phyloP scores from a whole-genome alignment of 2,329 filamentous ascomycete species.

The Rugonectria rugulosa region DNA sequence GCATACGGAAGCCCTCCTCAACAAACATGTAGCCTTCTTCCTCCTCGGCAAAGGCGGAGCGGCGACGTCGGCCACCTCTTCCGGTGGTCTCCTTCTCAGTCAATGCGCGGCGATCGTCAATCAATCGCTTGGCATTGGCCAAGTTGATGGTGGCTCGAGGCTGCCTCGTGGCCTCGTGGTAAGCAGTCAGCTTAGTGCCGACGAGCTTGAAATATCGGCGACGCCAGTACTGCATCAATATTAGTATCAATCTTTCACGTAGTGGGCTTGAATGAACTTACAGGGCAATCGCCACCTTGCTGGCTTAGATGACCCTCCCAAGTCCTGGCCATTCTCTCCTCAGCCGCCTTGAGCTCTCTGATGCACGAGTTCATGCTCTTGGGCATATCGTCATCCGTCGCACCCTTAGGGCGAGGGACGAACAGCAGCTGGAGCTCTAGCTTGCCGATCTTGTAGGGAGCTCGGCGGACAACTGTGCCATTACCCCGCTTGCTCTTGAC shows the following conservation, averaged over 20 bases:
- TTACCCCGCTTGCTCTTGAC: slow-evolving; percentile 92
- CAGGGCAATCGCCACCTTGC: slow-evolving; percentile 95
- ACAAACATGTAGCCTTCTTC: slow-evolving; percentile 99
- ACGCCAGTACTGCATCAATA: slow-evolving; percentile 81
- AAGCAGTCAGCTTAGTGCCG: slow-evolving; percentile 91
- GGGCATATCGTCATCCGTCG: slow-evolving; percentile 94
- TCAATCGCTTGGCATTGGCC: slow-evolving; percentile 88
- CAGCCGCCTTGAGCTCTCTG: slow-evolving; percentile 89
- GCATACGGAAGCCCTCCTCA: slow-evolving; percentile 97
- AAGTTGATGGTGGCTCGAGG: slow-evolving; percentile 97
- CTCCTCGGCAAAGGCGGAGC: slow-evolving; percentile 96
- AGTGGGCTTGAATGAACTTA: slow-evolving; percentile 59
- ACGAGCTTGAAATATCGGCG: slow-evolving; percentile 96
- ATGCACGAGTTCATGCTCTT: slow-evolving; percentile 99
- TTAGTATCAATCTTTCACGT: slow-evolving; percentile 45
- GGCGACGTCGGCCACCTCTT: slow-evolving; percentile 80
- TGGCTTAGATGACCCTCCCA: slow-evolving; percentile 94
- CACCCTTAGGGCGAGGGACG: slow-evolving; percentile 88
- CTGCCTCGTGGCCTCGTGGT: slow-evolving; percentile 93
- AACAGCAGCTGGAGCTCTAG: slow-evolving; percentile 93
- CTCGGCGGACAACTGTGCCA: slow-evolving; percentile 75
- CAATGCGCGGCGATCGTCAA: slow-evolving; percentile 87
- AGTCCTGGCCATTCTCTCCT: slow-evolving; percentile 77
- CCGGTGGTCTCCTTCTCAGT: slow-evolving; percentile 84
- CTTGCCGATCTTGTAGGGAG: slow-evolving; percentile 97